A percentile compares a stretch with the other conserved stretches of the same genome.
phyloP scores from a whole-genome alignment of 371 early-diverging fungal genomes.

The Globomyces sp. region DNA sequence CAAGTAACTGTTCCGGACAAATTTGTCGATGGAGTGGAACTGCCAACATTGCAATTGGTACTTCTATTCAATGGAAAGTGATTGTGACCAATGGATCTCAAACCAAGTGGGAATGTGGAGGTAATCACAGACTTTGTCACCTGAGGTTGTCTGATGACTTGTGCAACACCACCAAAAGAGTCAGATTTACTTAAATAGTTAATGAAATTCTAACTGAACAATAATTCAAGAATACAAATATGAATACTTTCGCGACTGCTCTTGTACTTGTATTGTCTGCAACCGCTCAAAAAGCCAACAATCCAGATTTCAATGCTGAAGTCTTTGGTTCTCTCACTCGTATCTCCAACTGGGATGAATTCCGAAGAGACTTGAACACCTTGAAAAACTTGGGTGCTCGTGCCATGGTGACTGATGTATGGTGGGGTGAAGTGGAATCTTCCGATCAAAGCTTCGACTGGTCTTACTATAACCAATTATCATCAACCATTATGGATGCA shows the following conservation, averaged over 20 bases:
- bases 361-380: constrained; percentile 7
- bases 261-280: not conserved
- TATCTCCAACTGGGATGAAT: constrained; percentile 15
- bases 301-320: constrained; percentile 11
- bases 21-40: constrained; percentile 3
- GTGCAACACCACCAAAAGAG: not conserved
- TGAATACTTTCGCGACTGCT: not conserved
- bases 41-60: not conserved
- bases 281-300: not conserved
- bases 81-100: not conserved
- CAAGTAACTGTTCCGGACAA: not conserved
- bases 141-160: not conserved
- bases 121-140: not conserved
- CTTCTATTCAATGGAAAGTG: not conserved
- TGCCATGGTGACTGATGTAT: constrained; percentile 18
- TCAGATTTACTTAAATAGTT: not conserved
- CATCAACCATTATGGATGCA: constrained; percentile 18
- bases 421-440: constrained; percentile 22
- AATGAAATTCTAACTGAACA: too few relatives aligned
- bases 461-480: constrained; percentile 20
- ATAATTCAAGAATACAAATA: too few relatives aligned
- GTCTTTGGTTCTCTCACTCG: constrained; percentile 16
- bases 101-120: not conserved
- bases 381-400: constrained; percentile 10
- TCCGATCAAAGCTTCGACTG: constrained; percentile 17